These are phyloP conservation scores for Aspergillus uvarum DNA, from an alignment of 2,329 filamentous ascomycete genomes.

Conservation along the genomic window DNA sequence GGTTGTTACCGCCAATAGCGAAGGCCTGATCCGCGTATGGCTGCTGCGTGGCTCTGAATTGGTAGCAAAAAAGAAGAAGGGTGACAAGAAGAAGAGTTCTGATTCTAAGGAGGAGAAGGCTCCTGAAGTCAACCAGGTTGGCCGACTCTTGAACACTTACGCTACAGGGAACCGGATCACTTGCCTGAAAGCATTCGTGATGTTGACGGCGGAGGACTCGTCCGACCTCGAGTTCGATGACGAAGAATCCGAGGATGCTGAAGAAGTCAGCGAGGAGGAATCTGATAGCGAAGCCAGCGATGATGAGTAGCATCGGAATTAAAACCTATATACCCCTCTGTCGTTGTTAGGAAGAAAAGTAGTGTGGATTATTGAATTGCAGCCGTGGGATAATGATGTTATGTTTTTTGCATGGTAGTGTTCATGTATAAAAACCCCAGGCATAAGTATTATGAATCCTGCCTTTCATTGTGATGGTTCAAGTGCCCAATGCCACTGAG, in stretches of 20 bases:
- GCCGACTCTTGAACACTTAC: slow-evolving; percentile 70
- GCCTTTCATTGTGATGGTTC: neutral
- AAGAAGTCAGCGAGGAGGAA: slow-evolving; percentile 23
- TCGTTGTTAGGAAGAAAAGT: slow-evolving; percentile 12
- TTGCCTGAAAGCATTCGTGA: slow-evolving; percentile 80
- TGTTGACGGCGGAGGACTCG: slow-evolving; percentile 61
- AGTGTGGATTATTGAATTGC: neutral
- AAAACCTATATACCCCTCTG: slow-evolving; percentile 25
- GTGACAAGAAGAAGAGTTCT: slow-evolving; percentile 21
- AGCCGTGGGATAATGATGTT: slow-evolving; percentile 11
- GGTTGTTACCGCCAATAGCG: slow-evolving; percentile 75
- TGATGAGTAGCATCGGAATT: slow-evolving; percentile 15
- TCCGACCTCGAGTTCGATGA: slow-evolving; percentile 53
- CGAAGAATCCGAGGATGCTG: slow-evolving; percentile 31
- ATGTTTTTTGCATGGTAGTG: neutral
- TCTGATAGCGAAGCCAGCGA: slow-evolving; percentile 31
- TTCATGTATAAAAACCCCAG: neutral
- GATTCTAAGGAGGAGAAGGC: slow-evolving; percentile 19
- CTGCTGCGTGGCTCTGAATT: slow-evolving; percentile 48
- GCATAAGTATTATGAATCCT: neutral
- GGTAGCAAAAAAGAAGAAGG: slow-evolving; percentile 14
- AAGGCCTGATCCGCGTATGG: slow-evolving; percentile 83
- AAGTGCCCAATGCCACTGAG: neutral
- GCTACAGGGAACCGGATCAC: slow-evolving; percentile 88
- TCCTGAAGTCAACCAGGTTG: slow-evolving; percentile 49